Conservation (phyloP, 768 basidiomycete species). For the Naematelia encephala region DNA sequence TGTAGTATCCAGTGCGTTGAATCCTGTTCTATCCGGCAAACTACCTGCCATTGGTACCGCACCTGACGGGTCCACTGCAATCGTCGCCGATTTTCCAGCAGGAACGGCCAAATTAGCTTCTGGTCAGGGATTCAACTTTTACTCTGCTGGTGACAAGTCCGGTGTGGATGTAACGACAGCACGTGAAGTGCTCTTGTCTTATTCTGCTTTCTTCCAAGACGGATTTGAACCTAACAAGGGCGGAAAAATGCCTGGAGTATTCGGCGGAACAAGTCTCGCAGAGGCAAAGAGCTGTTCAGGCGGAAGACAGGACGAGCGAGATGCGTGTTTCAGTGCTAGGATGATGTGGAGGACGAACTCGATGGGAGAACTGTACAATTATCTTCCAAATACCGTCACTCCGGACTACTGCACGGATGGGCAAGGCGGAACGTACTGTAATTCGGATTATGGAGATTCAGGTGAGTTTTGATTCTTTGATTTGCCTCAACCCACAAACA, state of each 20-base stretch:
- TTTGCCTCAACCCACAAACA: background rate
- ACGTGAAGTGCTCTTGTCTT: conserved; percentile 67
- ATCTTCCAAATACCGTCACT: conserved; percentile 56
- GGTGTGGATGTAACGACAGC: conserved; percentile 59
- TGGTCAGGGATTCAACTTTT: conserved; percentile 63
- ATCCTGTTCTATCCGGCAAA: conserved; percentile 36
- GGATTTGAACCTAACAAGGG: conserved; percentile 67
- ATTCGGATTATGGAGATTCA: conserved; percentile 56
- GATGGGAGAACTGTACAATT: conserved; percentile 67
- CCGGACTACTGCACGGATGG: conserved; percentile 10
- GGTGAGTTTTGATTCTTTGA: conserved; percentile 35
- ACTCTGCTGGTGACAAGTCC: conserved; percentile 62
- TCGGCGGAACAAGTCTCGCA: conserved; percentile 58
- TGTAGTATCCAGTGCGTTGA: conserved; percentile 35
- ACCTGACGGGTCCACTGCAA: conserved; percentile 39
- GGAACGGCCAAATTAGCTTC: conserved; percentile 19
- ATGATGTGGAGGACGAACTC: conserved; percentile 68
- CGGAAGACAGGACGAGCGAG: conserved; percentile 60
- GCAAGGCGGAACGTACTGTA: conserved; percentile 55
- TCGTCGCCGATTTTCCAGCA: conserved; percentile 32
- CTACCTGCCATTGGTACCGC: conserved; percentile 27
- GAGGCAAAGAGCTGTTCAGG: conserved; percentile 62
- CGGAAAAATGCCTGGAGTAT: conserved; percentile 68
- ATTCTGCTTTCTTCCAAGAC: conserved; percentile 63
- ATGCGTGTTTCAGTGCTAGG: conserved; percentile 63